Base-by-base conservation (phyloP, 2,329 filamentous ascomycete genomes). In the Chaetomiaceae sp. region DNA sequence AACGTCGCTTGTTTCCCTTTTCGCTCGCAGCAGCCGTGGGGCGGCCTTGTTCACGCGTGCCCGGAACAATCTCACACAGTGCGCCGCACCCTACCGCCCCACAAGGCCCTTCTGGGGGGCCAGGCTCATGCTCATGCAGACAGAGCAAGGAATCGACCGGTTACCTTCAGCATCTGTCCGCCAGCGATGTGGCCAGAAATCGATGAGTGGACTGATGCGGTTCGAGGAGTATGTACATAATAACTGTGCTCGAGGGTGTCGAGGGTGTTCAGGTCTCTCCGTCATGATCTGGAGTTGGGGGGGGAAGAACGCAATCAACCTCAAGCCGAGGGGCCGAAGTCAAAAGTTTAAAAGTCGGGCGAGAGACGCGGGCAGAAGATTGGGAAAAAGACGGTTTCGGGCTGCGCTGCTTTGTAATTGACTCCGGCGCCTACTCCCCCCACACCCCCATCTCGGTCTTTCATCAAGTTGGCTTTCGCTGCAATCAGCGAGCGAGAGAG, bases 51-150 rank as follows among this genome's bases (percentile, higher is more conserved):
- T 9, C 25, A 9, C 36, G 21, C 5, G 25, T 30, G 36, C 30
- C 34, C 37, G 51, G 43, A 20, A 21, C 45, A 41, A 18, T 38
- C 40, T 33, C 41, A 29, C 41, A 49, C 46, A 27, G 51, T 54
- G 32, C 23, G 30, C 8, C 3, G 2, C 10, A 46, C 36, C 5
- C 34, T 47, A 14, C n/a, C 4, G 23, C 36, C 36, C 42, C 34
- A 47, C 50, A 41, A 13, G 16, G 20, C n/a, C 43, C 21, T 41
- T 42, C 16, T 40, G 27, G 20, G 8, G n/a, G 32, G 20, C 21
- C 44, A 27, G 9, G 16, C 33, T 27, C 23, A 23, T 20, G 25
- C 16, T 13, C 25, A n/a, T n/a, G n/a, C n/a, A n/a, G n/a, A n/a
- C n/a, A n/a, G 38, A 8, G 18, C 21, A 16, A 27, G n/a, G 32